Base-by-base conservation (phyloP, 805 yeast species). In the Kodamaea kaohsiungensis region DNA sequence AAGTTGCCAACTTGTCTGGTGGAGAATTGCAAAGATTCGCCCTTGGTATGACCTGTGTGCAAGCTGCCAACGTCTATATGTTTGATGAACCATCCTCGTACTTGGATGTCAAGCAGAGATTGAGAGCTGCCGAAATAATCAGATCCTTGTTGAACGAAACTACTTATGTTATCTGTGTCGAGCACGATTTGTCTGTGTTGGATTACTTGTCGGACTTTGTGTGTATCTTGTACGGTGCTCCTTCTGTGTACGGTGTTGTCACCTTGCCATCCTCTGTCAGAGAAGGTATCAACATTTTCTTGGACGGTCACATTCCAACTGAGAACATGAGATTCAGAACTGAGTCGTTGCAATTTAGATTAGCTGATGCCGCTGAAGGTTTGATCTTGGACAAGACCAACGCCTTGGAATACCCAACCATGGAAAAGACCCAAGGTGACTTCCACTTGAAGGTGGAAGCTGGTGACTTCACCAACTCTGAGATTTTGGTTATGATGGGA, bases 1-100 rank as follows among this genome's bases (percentile, higher is more conserved):
- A 95, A 60, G 89, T 95, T 48, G 80, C 83, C 50, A 88, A 90
- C 64, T 82, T 95, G 60, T 91, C 97, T 47, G 99, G 99, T 86
- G 99, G 99, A 74, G 99, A 95, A 77, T 81, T 95, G 71, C 99
- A 95, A 79, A 87, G 99, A 79, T 95, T 95, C 69, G 98, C 99
- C 48, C 87, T 95, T 69, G 99, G 95, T 64, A 88, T 95, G 91
- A 89, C 98, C 13, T 90, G 97, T 80, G 91, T 92, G 47, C 98
- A 93, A 76, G 79, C 78, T 33, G 98, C 98, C 54, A 89, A 91
- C 64, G 98, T 95, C 46, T 95, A 95, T 77, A 95, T 95, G 99
- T 95, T 95, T 74, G 99, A 95, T 77, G 99, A 95, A 79, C 99
- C 99, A 47, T 92, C 98, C 16, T 95, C 99, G 9, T 95, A 95